phyloP scores from a whole-genome alignment of 2,329 filamentous ascomycete genomes.

The Geosmithia putterillii region DNA sequence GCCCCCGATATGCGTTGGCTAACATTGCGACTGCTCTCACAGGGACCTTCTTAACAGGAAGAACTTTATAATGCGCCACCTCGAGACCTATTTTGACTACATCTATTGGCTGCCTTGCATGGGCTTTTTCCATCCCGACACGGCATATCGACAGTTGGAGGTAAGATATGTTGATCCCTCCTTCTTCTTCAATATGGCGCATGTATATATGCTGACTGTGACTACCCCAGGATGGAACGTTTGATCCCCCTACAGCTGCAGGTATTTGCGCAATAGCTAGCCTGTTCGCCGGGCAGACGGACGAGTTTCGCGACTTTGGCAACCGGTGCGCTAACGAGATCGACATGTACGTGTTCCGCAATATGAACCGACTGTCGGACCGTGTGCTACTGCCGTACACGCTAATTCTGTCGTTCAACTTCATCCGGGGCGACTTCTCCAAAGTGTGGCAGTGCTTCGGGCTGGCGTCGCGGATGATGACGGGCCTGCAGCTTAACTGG shows the following conservation, averaged over 20 bases:
- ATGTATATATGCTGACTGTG: neutral
- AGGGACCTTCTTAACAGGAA: conserved; percentile 20
- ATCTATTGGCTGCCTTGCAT: conserved; percentile 25
- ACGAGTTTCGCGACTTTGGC: conserved; percentile 20
- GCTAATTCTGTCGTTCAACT: conserved; percentile 21
- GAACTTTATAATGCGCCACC: conserved; percentile 21
- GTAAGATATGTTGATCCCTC: conserved; percentile 6
- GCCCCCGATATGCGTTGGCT: neutral
- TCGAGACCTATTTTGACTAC: conserved; percentile 24
- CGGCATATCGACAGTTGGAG: conserved; percentile 20
- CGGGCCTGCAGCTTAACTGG: conserved; percentile 26
- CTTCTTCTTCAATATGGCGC: neutral
- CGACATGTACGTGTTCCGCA: conserved; percentile 25
- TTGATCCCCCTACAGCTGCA: conserved; percentile 21
- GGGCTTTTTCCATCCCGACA: conserved; percentile 22
- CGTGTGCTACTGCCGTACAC: conserved; percentile 19
- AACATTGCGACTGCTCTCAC: too few relatives aligned
- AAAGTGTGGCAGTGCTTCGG: conserved; percentile 27
- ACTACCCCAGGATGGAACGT: conserved; percentile 14
- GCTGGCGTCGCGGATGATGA: conserved; percentile 21
- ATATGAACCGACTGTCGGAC: conserved; percentile 23
- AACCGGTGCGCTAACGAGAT: conserved; percentile 23
- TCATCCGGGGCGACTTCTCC: conserved; percentile 20
- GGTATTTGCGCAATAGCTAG: conserved; percentile 24
- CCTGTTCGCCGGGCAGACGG: conserved; percentile 18